Evolutionary conservation across 352 stramenopile genomes (phyloP), one percentile per base, ranked within the genome.

Genomic region (Globisporangium rhizosaccharum): DNA sequence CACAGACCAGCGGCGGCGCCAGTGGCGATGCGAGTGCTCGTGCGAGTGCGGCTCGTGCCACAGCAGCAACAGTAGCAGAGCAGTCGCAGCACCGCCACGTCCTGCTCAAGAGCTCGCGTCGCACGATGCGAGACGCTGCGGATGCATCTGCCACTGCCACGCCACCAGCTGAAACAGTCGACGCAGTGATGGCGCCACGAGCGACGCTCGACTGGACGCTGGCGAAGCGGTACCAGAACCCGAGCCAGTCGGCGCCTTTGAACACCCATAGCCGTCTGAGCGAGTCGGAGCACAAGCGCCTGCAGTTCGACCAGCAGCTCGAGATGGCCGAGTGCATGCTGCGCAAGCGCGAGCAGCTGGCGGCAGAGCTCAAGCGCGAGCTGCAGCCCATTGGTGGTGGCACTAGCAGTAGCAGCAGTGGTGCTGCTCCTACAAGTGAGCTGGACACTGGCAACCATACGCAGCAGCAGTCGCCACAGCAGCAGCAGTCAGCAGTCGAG

Each of bases 271-370:
- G 52, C 1, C 66, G 59, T 1, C 25, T 71, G 5, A 56, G 73
- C 26, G 62, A 72, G 46, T 26, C 60, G 0, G 69, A 82, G 17
- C 69, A 56, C 3, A 71, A 65, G 37, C 67, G 68, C 0, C 26
- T 73, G 5, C 59, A 66, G 23, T 88, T 92, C 51, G 77, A 88
- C 49, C 67, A 62, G 12, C 80, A 87, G 41, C 71, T 92, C 11
- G 71, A 87, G 45, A 73, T 75, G 18, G 76, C 79, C 6, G 82
- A 92, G 52, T 57, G 56, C 1, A 61, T 88, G 14, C 45, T 92
- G 49, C 62, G 72, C 5, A 77, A 78, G 26, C 68, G 42, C 42
- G 42, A 75, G 54, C 73, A 85, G 49, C 37, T 68, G 47, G 56
- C 63, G 2, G 51, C 60, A 0, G 60, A 77, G 14, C 50, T 54